A percentile compares a stretch with the other conserved stretches of the same genome.
Evolutionary conservation across 1,284 basidiomycete species (phyloP).

Genomic region (Apiotrichum gracile): DNA sequence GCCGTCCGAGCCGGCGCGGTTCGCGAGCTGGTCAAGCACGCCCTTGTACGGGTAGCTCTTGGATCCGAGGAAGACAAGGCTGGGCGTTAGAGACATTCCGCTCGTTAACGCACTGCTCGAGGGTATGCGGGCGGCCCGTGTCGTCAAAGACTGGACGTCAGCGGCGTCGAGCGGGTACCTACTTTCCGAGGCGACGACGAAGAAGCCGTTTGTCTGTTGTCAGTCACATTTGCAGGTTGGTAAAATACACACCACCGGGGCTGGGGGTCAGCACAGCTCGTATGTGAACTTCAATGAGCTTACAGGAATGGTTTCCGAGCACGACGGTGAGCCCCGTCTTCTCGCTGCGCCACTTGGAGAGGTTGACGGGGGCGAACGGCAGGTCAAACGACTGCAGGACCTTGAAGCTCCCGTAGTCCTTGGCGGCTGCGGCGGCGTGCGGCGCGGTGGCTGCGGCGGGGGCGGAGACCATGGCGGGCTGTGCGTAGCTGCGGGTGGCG

Average conservation of each 20-base stretch:
- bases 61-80: constrained; percentile 89
- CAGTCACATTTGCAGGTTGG: not conserved
- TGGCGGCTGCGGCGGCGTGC: not conserved
- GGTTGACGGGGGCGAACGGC: constrained; percentile 42
- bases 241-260: constrained; percentile 32
- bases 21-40: constrained; percentile 93
- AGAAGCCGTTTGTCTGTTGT: constrained; percentile 80
- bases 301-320: constrained; percentile 66
- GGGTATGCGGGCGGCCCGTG: constrained; percentile 84
- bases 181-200: constrained; percentile 90
- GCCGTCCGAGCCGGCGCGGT: constrained; percentile 88
- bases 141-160: constrained; percentile 71
- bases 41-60: constrained; percentile 96
- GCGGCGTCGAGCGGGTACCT: constrained; percentile 27
- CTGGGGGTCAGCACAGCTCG: constrained; percentile 1
- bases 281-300: constrained; percentile 11
- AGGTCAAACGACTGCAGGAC: constrained; percentile 39
- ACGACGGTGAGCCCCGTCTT: constrained; percentile 50
- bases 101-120: constrained; percentile 59
- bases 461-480: constrained; percentile 6
- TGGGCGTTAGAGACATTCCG: constrained; percentile 37
- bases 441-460: not conserved
- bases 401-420: constrained; percentile 43
- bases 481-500: not conserved
- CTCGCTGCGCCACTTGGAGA: constrained; percentile 46